phyloP scores from a whole-genome alignment of 169 alveolate species.

The Perkinsus marinus region DNA sequence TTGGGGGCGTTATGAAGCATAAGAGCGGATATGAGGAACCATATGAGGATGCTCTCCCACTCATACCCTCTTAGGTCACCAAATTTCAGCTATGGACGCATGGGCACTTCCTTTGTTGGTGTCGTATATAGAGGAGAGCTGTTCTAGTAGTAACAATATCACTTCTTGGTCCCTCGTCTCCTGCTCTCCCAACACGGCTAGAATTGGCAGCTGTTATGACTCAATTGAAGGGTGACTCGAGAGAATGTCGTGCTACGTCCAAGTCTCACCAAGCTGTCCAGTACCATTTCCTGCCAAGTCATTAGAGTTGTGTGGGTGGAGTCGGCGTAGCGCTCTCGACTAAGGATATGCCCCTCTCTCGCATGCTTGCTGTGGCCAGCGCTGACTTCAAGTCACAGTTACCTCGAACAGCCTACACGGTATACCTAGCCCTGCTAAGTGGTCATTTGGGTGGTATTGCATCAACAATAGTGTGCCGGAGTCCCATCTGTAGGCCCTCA shows the following conservation, averaged over 20 bases:
- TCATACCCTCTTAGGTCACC: too few relatives aligned
- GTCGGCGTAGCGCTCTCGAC: neutral
- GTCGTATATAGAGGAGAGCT: neutral
- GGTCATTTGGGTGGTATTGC: neutral
- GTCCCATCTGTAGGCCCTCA: neutral
- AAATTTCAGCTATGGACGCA: neutral
- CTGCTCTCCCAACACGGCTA: neutral
- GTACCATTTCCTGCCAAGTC: neutral
- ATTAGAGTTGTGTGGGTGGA: neutral
- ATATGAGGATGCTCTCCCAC: too few relatives aligned
- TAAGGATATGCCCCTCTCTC: neutral
- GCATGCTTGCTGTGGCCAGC: neutral
- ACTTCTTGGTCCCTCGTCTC: neutral
- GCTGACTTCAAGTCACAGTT: neutral
- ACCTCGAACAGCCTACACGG: neutral
- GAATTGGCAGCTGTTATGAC: neutral
- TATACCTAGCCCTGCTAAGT: neutral
- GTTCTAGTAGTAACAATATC: neutral
- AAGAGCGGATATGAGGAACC: neutral
- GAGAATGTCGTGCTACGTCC: neutral
- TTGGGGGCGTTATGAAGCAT: neutral
- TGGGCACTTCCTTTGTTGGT: neutral
- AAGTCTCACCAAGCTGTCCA: neutral
- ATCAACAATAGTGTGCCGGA: neutral
- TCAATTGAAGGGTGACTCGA: neutral